Evolutionary conservation across 164 flowering plant genomes (phyloP), one percentile per base, ranked within the genome.

Genomic region (Berberis thunbergii): DNA sequence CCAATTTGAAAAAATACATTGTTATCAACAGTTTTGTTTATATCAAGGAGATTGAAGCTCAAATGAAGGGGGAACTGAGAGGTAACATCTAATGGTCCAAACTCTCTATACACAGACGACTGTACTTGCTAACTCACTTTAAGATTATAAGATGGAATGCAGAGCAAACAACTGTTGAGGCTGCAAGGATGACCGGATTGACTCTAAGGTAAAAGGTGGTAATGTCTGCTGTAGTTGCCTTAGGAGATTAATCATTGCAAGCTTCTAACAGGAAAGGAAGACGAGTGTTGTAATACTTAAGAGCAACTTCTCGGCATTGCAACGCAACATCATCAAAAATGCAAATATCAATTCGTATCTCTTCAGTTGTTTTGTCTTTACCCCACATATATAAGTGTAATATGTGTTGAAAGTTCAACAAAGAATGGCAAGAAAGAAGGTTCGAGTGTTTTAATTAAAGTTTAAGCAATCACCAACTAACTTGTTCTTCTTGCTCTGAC

Each of bases 361-460:
- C 86, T 66, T 81, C 85, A 3, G 83, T 70, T 66, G 83, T 79
- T 77, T 85, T 85, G 68, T 85, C 86, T 69, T 75, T 83, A 7
- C 86, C 85, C 89, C 79, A 93, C 98, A 97, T 90, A 88, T 96
- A 90, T 90, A 69, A 94, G 97, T 54, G 89, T 90, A 7, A 93
- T 67, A 70, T 88, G 87, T 41, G 97, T 72, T 4, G 92, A 76
- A 54, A 93, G 85, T 72, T 87, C 92, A 71, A 88, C 94, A 77
- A 93, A 93, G 88, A 85, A 93, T 7, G 98, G 97, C 77, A 93
- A 79, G 80, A 93, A 95, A 38, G 96, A 74, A 7, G 84, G 86
- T 74, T 89, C 89, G 69, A 86, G 91, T 65, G 89, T 87, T 74
- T 95, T 95, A 65, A 95, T 86, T 81, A 95, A 73, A 26, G 97